Percentiles rank a stretch among this genome's conserved stretches.
phyloP scores from a whole-genome alignment of 768 basidiomycete genomes.

The Ephemerocybe angulata region DNA sequence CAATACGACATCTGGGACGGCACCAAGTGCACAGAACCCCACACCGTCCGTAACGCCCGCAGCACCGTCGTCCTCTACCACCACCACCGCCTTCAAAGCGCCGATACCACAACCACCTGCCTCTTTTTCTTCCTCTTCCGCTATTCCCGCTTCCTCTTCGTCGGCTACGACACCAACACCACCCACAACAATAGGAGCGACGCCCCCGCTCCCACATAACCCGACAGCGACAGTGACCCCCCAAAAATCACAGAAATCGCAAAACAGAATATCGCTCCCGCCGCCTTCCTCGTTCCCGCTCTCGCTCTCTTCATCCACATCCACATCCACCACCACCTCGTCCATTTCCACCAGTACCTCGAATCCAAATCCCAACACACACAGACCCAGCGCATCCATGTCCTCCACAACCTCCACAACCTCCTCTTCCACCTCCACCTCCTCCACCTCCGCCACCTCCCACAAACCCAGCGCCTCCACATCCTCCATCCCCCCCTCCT shows the following conservation, averaged over 20 bases:
- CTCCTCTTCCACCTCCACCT: slow-evolving; percentile 10
- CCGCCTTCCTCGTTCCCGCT: slow-evolving; percentile 5
- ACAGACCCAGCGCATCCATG: background rate
- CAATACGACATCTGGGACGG: too few relatives aligned
- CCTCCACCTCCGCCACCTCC: slow-evolving; percentile 9
- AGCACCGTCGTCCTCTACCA: too few relatives aligned
- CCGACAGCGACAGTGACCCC: background rate
- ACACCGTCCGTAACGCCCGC: too few relatives aligned
- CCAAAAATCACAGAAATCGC: slow-evolving; percentile 24
- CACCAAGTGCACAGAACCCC: too few relatives aligned
- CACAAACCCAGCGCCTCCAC: background rate
- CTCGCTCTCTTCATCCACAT: background rate
- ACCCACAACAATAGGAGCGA: background rate
- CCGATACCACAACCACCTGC: slow-evolving; percentile 5
- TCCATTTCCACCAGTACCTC: slow-evolving; percentile 7
- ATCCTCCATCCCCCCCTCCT: background rate
- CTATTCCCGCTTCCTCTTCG: background rate
- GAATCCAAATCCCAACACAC: slow-evolving; percentile 9
- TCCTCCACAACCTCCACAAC: background rate
- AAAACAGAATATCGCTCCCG: slow-evolving; percentile 16
- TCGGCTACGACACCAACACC: slow-evolving; percentile 5
- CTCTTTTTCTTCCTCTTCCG: slow-evolving; percentile 6
- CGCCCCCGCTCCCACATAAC: background rate
- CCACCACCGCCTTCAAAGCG: too few relatives aligned
- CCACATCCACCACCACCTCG: too few relatives aligned